Conservation (phyloP, 1,139 yeast species). For the Eremothecium sinecaudum region DNA sequence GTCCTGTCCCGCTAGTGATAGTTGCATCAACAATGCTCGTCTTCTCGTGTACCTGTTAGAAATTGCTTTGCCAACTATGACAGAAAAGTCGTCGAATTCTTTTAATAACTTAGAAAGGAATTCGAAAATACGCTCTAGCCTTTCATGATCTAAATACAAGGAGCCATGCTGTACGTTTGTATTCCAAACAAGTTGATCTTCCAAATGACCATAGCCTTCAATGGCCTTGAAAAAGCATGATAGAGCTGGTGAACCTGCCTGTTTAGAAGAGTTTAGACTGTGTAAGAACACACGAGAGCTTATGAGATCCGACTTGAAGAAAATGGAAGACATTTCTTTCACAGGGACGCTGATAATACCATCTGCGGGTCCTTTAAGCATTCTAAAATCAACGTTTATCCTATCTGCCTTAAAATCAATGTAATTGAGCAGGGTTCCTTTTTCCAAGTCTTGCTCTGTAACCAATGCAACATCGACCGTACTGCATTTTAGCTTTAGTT, state of each 20-base stretch:
- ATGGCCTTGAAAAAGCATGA: neutral
- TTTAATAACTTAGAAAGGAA: slow-evolving; percentile 23
- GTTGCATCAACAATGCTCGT: slow-evolving; percentile 29
- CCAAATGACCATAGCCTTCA: slow-evolving; percentile 1
- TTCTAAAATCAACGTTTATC: neutral
- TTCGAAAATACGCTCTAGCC: neutral
- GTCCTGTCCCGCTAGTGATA: slow-evolving; percentile 54
- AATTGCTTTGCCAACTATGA: neutral
- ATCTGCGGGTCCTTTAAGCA: too few relatives aligned
- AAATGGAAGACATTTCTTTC: too few relatives aligned
- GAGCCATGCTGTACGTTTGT: slow-evolving; percentile 1
- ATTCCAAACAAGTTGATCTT: neutral
- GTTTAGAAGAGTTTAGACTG: too few relatives aligned
- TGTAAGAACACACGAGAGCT: too few relatives aligned
- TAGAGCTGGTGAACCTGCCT: too few relatives aligned
- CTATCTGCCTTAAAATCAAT: neutral
- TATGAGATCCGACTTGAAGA: too few relatives aligned
- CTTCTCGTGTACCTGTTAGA: slow-evolving; percentile 8
- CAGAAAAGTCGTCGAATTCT: slow-evolving; percentile 13
- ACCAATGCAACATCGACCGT: neutral
- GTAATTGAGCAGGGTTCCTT: neutral
- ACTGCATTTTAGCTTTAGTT: neutral
- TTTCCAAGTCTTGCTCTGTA: neutral
- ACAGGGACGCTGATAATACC: too few relatives aligned
- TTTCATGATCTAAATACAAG: neutral